phyloP scores from a whole-genome alignment of 1,284 basidiomycete genomes.

The Melanopsichium pennsylvanicum region DNA sequence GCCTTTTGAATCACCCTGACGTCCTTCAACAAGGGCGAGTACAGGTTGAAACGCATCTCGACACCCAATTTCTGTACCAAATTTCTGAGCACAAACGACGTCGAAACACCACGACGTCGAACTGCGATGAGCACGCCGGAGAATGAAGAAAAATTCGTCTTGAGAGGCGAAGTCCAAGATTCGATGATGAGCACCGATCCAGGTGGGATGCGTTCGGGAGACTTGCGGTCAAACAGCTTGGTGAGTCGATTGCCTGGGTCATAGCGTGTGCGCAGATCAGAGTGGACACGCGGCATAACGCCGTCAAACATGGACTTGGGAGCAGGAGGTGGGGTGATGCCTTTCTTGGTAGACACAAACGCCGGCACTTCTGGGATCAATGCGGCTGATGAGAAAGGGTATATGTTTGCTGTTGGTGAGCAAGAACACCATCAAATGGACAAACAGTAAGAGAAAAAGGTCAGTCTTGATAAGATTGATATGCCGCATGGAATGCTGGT shows the following conservation, averaged over 20 bases:
- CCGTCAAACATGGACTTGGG: slow-evolving; percentile 43
- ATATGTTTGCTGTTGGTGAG: slow-evolving; percentile 22
- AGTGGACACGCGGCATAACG: slow-evolving; percentile 56
- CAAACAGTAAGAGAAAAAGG: too few species aligned
- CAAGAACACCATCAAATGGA: too few species aligned
- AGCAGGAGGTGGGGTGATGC: slow-evolving; percentile 37
- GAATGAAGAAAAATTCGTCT: slow-evolving; percentile 57
- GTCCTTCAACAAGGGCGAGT: slow-evolving; percentile 62
- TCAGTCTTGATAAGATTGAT: too few species aligned
- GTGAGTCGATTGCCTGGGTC: slow-evolving; percentile 58
- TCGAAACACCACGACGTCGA: slow-evolving; percentile 56
- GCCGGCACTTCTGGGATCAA: slow-evolving; percentile 29
- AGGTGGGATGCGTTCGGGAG: slow-evolving; percentile 52
- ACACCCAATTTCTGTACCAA: slow-evolving; percentile 64
- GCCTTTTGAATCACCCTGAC: slow-evolving; percentile 60
- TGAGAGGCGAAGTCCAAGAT: slow-evolving; percentile 53
- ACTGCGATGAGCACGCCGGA: slow-evolving; percentile 62
- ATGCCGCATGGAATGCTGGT: too few species aligned
- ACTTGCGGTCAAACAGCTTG: slow-evolving; percentile 57
- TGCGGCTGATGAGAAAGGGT: slow-evolving; percentile 53
- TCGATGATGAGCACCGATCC: slow-evolving; percentile 64
- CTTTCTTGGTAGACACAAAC: slow-evolving; percentile 34
- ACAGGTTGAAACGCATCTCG: slow-evolving; percentile 63
- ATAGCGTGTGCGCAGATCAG: slow-evolving; percentile 50
- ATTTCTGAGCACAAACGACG: slow-evolving; percentile 62